Conservation (phyloP, 768 basidiomycete genomes). For the Tulasnella sp. region DNA sequence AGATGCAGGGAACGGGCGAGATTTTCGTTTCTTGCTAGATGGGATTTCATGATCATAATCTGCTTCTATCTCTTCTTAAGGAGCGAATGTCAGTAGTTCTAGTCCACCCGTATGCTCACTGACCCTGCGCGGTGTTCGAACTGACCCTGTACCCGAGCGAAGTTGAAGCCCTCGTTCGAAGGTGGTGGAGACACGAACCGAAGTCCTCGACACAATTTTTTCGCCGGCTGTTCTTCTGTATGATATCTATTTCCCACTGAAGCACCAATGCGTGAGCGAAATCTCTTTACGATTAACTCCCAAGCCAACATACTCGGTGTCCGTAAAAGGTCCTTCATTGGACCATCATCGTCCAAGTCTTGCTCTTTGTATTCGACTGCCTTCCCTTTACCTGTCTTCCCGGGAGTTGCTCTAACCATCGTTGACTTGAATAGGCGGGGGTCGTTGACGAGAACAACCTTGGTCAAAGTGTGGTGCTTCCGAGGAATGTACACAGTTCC, state of each 20-base stretch:
- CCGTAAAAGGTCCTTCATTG: neutral
- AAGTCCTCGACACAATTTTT: neutral
- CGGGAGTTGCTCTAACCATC: neutral
- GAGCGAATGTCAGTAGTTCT: neutral
- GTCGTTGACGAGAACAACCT: neutral
- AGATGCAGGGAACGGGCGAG: neutral
- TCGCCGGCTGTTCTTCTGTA: neutral
- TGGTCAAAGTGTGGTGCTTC: neutral
- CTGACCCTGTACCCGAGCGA: neutral
- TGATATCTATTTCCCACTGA: neutral
- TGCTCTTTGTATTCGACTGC: neutral
- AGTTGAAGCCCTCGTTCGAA: neutral
- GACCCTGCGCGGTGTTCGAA: neutral
- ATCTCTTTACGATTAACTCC: no score
- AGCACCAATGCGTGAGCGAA: neutral
- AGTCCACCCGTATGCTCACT: no score
- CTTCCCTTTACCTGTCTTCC: neutral
- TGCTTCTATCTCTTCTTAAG: neutral
- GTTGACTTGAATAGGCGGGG: neutral
- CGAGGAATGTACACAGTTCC: no score
- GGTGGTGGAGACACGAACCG: neutral
- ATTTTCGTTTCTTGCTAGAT: neutral
- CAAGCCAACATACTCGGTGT: neutral
- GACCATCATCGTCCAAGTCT: neutral
- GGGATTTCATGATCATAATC: neutral